Base-by-base conservation (phyloP, 352 stramenopile species). In the Pythium periplocum region DNA sequence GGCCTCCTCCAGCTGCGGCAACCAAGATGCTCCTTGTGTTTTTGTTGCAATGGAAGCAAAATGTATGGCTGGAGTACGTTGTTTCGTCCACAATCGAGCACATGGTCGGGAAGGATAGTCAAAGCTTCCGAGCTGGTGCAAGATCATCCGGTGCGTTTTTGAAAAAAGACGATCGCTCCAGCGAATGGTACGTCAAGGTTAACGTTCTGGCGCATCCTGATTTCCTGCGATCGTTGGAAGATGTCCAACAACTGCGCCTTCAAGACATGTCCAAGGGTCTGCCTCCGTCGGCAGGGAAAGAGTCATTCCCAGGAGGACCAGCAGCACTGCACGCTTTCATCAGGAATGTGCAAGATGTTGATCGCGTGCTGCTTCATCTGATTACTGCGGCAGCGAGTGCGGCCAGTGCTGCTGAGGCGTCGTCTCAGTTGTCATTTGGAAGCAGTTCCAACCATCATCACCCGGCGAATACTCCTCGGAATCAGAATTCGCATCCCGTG, bases 51-150 rank as follows among this genome's bases (percentile, higher is more conserved):
- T 96, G 86, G 86, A 93, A 93, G 52, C 78, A 91, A 41, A 88
- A 93, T 52, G 79, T 96, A 40, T 96, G 86, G 83, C 62, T 96
- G 30, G 83, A 96, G 64, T 96, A 96, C 47, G 82, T 93, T 12
- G 72, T 94, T 3, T 78, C 81, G 3, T 78, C 77, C 12, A 89
- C 82, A 1, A 88, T 70, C 9, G 75, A 87, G 2, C 64, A 61
- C n/a, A 34, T 9, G 32, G 31, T 6, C 33, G 38, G 31, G 10
- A 54, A 57, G 47, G 30, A 38, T 6, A 48, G 9, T 48, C 43
- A 66, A 48, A 7, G 44, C 36, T 2, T 41, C 52, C 26, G 40
- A 66, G 6, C 52, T 51, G 41, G 41, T 1, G 41, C 11, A 6
- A 40, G 40, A 39, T 34, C 40, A 1, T 34, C 57, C 35, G 55